A percentile compares a stretch with the other conserved stretches of the same genome.
These are phyloP conservation scores for Penicillium rolfsii DNA, from an alignment of 2,329 filamentous ascomycete genomes.

Conservation along the genomic window DNA sequence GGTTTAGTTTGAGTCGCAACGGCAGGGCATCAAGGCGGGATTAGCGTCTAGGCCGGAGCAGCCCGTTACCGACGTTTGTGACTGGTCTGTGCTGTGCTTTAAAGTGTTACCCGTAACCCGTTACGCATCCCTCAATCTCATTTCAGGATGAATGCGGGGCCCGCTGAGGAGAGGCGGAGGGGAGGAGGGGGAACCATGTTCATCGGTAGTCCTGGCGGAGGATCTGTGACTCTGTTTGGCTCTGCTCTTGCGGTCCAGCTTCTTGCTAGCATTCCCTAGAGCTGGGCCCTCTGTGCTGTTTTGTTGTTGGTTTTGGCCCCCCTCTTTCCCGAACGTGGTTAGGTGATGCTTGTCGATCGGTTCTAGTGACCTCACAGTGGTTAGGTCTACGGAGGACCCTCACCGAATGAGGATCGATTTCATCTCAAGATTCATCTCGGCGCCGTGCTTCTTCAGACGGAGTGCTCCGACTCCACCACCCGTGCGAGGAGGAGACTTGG, in stretches of 20 bases:
- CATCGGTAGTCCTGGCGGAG: not conserved
- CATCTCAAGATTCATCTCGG: not conserved
- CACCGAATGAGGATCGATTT: not conserved
- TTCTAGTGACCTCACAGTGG: not conserved
- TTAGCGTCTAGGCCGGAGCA: constrained; percentile 27
- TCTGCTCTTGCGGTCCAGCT: not conserved
- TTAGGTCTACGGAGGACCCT: not conserved
- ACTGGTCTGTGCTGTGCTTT: constrained; percentile 25
- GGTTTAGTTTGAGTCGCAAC: constrained; percentile 27
- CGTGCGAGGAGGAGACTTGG: not conserved
- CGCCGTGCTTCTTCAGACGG: constrained; percentile 1
- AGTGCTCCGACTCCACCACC: not conserved
- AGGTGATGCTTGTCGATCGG: constrained; percentile 1
- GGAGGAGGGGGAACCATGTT: constrained; percentile 11
- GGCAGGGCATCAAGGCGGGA: constrained; percentile 25
- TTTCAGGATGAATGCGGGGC: constrained; percentile 31
- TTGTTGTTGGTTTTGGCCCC: constrained; percentile 2
- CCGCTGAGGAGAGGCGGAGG: not conserved
- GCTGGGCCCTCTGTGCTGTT: no score
- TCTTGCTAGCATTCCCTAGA: no score
- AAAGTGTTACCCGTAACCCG: constrained; percentile 17
- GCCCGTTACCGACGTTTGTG: constrained; percentile 18
- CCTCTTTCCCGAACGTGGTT: constrained; percentile 18
- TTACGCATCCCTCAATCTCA: constrained; percentile 30
- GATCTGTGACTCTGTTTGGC: not conserved